Base-by-base conservation (phyloP, 108 stramenopile genomes). In the Skeletonema menzelii region DNA sequence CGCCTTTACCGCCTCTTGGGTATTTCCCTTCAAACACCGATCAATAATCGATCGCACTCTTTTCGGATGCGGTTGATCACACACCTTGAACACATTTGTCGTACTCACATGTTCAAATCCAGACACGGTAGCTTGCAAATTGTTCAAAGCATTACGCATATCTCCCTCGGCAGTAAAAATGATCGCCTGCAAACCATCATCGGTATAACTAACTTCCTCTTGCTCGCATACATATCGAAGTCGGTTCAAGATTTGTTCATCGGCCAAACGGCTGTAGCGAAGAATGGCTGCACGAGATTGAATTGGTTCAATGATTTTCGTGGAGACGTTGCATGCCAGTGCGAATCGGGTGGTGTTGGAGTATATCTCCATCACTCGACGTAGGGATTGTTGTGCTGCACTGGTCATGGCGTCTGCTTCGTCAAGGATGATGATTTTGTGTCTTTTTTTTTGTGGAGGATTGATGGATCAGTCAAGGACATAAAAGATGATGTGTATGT, bases 91-190 rank as follows among this genome's bases (percentile, higher is more conserved):
- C 8, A 99, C 98, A 63, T 88, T 91, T 42, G 74, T 83, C 81
- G 96, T 91, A 57, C 88, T 85, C n/a, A 99, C 92, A 63, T 78
- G 73, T 4, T 87, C 93, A 79, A 95, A 95, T 28, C 97, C 97
- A 46, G 72, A 73, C 10, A 65, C 78, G 15, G 99, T 97, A 4
- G 96, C 91, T 84, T 99, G 99, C 27, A 99, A 73, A 79, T 97
- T 97, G 83, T 99, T 99, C 58, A 99, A 82, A 3, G 99, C 98
- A 75, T 99, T 93, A 15, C 99, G 89, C 98, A 99, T 98, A 77
- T 99, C 99, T 17, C 99, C 99, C 85, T 99, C 98, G 47, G 98
- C 98, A 4, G 98, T 98, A 79, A 99, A 99, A 68, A 99, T 85
- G 67, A 99, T 91, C 5, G 99, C 99, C 63, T 97, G 98, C 60